Evolutionary conservation across 805 yeast species (phyloP).

Genomic region (Myxozyma neotropica): DNA sequence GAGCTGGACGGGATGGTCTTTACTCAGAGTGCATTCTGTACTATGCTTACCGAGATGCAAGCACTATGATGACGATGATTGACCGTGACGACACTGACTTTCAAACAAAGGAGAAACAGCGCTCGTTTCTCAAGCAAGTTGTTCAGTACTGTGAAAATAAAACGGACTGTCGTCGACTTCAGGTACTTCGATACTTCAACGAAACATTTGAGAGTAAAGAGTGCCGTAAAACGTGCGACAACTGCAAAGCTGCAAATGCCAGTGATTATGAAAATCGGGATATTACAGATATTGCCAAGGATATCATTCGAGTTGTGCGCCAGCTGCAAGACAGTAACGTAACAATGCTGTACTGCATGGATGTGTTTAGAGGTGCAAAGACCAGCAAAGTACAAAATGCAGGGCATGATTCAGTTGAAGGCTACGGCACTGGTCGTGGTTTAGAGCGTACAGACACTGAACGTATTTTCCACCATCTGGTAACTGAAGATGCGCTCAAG

Average conservation of each 20-base stretch:
- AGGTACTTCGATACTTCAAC: slow-evolving; percentile 87
- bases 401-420: slow-evolving; percentile 62
- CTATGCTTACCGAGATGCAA: slow-evolving; percentile 78
- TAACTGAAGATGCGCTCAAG: slow-evolving; percentile 62
- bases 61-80: slow-evolving; percentile 73
- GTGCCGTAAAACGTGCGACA: slow-evolving; percentile 81
- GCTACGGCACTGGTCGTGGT: slow-evolving; percentile 70
- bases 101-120: slow-evolving; percentile 72
- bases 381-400: slow-evolving; percentile 59
- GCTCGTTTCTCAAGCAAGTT: slow-evolving; percentile 76
- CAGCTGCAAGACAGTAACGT: slow-evolving; percentile 58
- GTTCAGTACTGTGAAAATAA: slow-evolving; percentile 88
- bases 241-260: slow-evolving; percentile 58
- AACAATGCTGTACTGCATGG: slow-evolving; percentile 80
- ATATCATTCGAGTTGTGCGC: slow-evolving; percentile 62
- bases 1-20: slow-evolving; percentile 96
- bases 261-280: slow-evolving; percentile 56
- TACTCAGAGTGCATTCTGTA: slow-evolving; percentile 81
- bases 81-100: slow-evolving; percentile 71
- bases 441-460: slow-evolving; percentile 72
- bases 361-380: slow-evolving; percentile 74
- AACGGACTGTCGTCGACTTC: slow-evolving; percentile 86
- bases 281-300: slow-evolving; percentile 64
- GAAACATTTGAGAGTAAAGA: slow-evolving; percentile 69
- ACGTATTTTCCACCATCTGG: slow-evolving; percentile 76